These are phyloP conservation scores for Bullera alba DNA, from an alignment of 768 basidiomycete species.

Conservation along the genomic window DNA sequence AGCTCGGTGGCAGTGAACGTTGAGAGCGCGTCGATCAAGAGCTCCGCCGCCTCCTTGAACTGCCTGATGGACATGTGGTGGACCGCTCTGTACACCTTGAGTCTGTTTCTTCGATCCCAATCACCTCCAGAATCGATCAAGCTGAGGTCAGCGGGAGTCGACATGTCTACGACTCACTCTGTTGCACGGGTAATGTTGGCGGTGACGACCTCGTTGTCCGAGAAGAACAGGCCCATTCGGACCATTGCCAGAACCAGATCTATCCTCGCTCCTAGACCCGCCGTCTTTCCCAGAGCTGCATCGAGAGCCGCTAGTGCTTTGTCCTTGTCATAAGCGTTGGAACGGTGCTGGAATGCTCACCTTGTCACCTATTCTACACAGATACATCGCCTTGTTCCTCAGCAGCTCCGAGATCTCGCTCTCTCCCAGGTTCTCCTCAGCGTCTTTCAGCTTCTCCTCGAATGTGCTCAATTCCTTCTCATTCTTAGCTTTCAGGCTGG, in stretches of 20 bases:
- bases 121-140: conserved; percentile 92
- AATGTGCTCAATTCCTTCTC: conserved; percentile 63
- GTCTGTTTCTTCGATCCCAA: conserved; percentile 92
- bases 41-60: conserved; percentile 76
- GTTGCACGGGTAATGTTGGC: conserved; percentile 71
- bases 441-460: conserved; percentile 72
- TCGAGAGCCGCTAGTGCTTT: conserved; percentile 72
- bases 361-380: conserved; percentile 83
- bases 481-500: conserved; percentile 63
- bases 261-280: conserved; percentile 85
- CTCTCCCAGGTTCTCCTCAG: conserved; percentile 85
- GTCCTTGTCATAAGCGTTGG: conserved; percentile 52
- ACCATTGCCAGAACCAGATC: conserved; percentile 84
- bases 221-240: conserved; percentile 84
- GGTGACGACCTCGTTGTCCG: conserved; percentile 65
- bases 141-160: conserved; percentile 47
- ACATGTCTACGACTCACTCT: conserved; percentile 53
- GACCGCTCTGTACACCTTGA: conserved; percentile 90
- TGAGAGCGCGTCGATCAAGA: conserved; percentile 81
- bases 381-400: conserved; percentile 72
- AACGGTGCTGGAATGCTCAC: conserved; percentile 31
- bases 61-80: conserved; percentile 82
- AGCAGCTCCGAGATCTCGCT: conserved; percentile 85
- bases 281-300: conserved; percentile 79
- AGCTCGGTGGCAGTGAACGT: conserved; percentile 93